phyloP scores from a whole-genome alignment of 495 filamentous ascomycete species.

The Podospora didyma region DNA sequence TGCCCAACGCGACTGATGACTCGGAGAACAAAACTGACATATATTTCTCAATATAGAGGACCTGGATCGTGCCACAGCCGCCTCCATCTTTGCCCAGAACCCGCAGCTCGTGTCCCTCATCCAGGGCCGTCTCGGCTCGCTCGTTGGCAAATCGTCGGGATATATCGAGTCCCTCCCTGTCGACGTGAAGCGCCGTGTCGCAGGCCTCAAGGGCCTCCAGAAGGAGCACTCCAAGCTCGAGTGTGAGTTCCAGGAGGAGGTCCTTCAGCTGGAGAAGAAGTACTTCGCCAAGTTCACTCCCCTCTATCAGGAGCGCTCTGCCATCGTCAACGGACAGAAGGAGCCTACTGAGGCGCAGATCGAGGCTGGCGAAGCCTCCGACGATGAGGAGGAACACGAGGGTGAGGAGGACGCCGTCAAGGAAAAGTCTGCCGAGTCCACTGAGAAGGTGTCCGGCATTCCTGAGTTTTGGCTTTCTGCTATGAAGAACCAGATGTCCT shows the following conservation, averaged over 20 bases:
- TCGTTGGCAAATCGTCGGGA: constrained; percentile 92
- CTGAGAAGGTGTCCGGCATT: constrained; percentile 62
- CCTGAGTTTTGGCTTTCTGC: constrained; percentile 99
- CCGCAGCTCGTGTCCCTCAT: constrained; percentile 93
- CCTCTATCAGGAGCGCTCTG: constrained; percentile 89
- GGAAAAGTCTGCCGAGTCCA: constrained; percentile 39
- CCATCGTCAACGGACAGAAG: constrained; percentile 81
- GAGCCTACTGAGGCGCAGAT: constrained; percentile 88
- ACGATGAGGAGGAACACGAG: constrained; percentile 58
- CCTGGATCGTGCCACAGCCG: constrained; percentile 79
- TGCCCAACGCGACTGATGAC: constrained; percentile 15
- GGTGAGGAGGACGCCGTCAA: constrained; percentile 49
- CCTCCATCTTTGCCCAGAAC: constrained; percentile 89
- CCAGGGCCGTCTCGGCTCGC: constrained; percentile 86
- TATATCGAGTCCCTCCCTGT: constrained; percentile 94
- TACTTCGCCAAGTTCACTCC: constrained; percentile 98
- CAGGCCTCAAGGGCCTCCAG: constrained; percentile 94
- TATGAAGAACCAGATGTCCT: constrained; percentile 97
- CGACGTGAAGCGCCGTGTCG: constrained; percentile 85
- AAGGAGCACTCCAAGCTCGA: constrained; percentile 98
- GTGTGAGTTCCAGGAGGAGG: constrained; percentile 96
- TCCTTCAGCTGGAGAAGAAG: constrained; percentile 96
- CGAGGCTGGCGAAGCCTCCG: constrained; percentile 76
- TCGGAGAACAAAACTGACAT: background rate
- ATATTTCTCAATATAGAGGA: constrained; percentile 60